phyloP scores from a whole-genome alignment of 2,329 filamentous ascomycete species.

The Bipolaris zeicola region DNA sequence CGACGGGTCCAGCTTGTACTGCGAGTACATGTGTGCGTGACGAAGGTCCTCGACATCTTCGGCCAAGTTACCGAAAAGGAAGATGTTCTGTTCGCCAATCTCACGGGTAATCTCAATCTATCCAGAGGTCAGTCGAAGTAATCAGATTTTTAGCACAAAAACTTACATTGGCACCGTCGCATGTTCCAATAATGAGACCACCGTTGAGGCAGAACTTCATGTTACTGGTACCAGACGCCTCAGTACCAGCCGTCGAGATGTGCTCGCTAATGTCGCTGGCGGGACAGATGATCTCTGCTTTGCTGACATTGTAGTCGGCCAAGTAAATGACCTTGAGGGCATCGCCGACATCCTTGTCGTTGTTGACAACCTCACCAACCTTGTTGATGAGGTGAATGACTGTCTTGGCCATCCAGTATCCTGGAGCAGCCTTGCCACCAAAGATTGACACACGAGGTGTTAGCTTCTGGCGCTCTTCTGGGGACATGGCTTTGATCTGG shows the following conservation, averaged over 20 bases:
- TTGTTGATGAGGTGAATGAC: constrained; percentile 96
- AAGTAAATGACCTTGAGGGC: constrained; percentile 96
- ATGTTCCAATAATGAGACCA: constrained; percentile 95
- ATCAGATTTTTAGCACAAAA: background rate
- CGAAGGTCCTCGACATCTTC: constrained; percentile 97
- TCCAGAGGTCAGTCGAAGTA: background rate
- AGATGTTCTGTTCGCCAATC: constrained; percentile 95
- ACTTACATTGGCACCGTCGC: constrained; percentile 93
- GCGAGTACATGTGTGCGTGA: constrained; percentile 83
- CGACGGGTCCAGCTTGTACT: constrained; percentile 76
- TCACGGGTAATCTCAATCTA: constrained; percentile 97
- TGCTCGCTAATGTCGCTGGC: constrained; percentile 97
- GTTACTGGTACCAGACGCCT: constrained; percentile 88
- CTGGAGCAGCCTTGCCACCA: constrained; percentile 94
- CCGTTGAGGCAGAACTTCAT: constrained; percentile 99
- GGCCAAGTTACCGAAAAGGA: constrained; percentile 94
- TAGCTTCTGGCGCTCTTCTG: constrained; percentile 84
- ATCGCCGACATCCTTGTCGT: constrained; percentile 88
- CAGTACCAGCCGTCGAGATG: constrained; percentile 96
- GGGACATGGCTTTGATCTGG: constrained; percentile 80
- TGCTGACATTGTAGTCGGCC: constrained; percentile 99
- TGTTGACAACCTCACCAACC: constrained; percentile 88
- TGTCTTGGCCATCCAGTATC: constrained; percentile 99
- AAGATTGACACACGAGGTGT: constrained; percentile 92
- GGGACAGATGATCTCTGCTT: constrained; percentile 94